Evolutionary conservation across 495 filamentous ascomycete genomes (phyloP).

Genomic region (Annulohypoxylon maeteangense): DNA sequence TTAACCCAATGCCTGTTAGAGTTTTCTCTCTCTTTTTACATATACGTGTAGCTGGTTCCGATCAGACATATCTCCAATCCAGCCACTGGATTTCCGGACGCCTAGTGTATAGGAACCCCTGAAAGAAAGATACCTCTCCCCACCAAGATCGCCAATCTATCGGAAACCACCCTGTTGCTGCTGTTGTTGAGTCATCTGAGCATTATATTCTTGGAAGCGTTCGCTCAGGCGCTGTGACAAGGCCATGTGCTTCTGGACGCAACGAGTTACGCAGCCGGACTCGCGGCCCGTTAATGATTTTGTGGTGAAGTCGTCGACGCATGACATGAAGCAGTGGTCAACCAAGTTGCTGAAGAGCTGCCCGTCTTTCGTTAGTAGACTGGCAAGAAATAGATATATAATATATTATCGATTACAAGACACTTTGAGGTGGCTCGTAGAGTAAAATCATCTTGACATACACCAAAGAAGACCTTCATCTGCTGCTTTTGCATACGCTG

Average conservation of each 20-base stretch:
- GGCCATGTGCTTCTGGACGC: constrained; percentile 95
- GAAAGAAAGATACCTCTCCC: background rate
- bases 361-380: constrained; percentile 13
- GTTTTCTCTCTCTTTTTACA: background rate
- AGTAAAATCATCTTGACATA: constrained; percentile 56
- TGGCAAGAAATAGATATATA: background rate
- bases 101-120: constrained; percentile 8
- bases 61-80: background rate
- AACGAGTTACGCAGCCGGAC: constrained; percentile 89
- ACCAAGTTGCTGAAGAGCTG: constrained; percentile 98
- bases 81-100: background rate
- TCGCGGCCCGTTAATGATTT: constrained; percentile 89
- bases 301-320: constrained; percentile 97
- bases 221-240: constrained; percentile 84
- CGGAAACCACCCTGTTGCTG: constrained; percentile 48
- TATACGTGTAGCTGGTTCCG: constrained; percentile 1
- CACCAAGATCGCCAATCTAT: constrained; percentile 9
- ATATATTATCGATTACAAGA: background rate
- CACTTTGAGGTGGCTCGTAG: background rate
- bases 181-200: constrained; percentile 78
- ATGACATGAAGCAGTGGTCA: constrained; percentile 94
- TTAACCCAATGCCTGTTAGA: background rate
- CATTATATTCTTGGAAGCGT: constrained; percentile 94
- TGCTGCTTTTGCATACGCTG: constrained; percentile 93
- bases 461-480: constrained; percentile 98